These are phyloP conservation scores for Diaporthe vexans DNA, from an alignment of 2,329 filamentous ascomycete species.

Conservation along the genomic window DNA sequence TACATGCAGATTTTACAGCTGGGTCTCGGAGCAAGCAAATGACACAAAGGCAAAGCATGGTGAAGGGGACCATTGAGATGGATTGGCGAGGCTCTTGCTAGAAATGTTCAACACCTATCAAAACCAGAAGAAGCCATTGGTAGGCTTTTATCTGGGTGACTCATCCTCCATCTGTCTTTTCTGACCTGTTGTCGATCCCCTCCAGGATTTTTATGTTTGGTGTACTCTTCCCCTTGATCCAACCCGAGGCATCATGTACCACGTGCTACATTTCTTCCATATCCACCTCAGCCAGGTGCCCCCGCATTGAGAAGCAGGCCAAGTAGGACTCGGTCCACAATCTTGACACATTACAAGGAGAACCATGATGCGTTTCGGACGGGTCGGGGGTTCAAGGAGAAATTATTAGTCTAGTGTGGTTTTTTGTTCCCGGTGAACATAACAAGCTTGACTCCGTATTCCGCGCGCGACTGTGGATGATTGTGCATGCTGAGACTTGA, in stretches of 20 bases:
- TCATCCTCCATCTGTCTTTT: background rate
- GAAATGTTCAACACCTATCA: constrained; percentile 32
- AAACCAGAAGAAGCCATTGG: constrained; percentile 9
- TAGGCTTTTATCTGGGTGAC: background rate
- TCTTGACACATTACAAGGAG: constrained; percentile 33
- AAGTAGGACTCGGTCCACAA: constrained; percentile 11
- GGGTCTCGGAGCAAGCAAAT: background rate
- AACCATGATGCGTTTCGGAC: constrained; percentile 26
- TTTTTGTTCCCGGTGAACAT: constrained; percentile 53
- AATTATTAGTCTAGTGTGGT: constrained; percentile 60
- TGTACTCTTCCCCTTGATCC: background rate
- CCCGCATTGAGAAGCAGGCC: constrained; percentile 22
- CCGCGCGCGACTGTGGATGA: constrained; percentile 42
- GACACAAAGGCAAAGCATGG: background rate
- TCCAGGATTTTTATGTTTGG: constrained; percentile 11
- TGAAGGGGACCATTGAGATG: constrained; percentile 33
- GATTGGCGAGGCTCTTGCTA: constrained; percentile 19
- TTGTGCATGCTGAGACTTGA: constrained; percentile 41
- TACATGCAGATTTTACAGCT: background rate
- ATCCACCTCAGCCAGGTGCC: constrained; percentile 30
- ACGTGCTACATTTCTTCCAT: constrained; percentile 14
- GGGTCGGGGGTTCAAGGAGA: constrained; percentile 48
- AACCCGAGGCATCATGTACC: constrained; percentile 32
- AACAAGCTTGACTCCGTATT: constrained; percentile 45
- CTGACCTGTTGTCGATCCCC: constrained; percentile 15